phyloP scores from a whole-genome alignment of 1,284 basidiomycete genomes.

The Filobasidium uniguttulatum region DNA sequence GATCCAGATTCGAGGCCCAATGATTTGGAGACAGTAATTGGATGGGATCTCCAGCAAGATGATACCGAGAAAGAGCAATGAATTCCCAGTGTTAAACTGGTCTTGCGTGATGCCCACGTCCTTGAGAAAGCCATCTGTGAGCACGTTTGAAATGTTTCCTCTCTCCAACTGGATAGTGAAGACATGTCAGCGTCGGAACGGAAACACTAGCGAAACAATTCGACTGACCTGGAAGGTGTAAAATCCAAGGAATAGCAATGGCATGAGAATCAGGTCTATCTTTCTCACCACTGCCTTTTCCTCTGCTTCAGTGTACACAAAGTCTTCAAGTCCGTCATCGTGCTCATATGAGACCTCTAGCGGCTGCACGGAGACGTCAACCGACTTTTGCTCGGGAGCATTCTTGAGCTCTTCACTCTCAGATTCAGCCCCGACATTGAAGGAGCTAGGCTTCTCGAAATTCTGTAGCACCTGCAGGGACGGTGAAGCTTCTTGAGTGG shows the following conservation, averaged over 20 bases:
- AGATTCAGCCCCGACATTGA: too few species aligned
- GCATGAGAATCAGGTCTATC: conserved; percentile 24
- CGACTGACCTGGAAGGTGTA: conserved; percentile 22
- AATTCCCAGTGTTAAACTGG: conserved; percentile 27
- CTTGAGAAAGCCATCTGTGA: conserved; percentile 35
- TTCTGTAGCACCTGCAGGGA: too few species aligned
- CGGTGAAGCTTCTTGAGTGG: too few species aligned
- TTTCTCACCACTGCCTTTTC: conserved; percentile 11
- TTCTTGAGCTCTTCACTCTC: too few species aligned
- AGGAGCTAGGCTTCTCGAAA: too few species aligned
- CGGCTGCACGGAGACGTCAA: too few species aligned
- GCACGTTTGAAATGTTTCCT: conserved; percentile 25
- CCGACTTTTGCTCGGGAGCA: too few species aligned
- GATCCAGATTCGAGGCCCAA: conserved; percentile 23
- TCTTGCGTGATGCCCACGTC: conserved; percentile 32
- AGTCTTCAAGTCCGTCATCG: too few species aligned
- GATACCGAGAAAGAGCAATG: conserved; percentile 28
- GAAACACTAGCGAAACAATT: too few species aligned
- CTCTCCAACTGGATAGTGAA: conserved; percentile 31
- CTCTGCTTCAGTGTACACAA: conserved; percentile 9
- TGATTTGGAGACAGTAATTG: conserved; percentile 19
- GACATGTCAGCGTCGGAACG: too few species aligned
- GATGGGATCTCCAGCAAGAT: conserved; percentile 30
- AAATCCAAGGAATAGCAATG: conserved; percentile 26
- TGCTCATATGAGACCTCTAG: too few species aligned